These are phyloP conservation scores for Psilocybe sp. DNA, from an alignment of 768 basidiomycete genomes.

Conservation along the genomic window DNA sequence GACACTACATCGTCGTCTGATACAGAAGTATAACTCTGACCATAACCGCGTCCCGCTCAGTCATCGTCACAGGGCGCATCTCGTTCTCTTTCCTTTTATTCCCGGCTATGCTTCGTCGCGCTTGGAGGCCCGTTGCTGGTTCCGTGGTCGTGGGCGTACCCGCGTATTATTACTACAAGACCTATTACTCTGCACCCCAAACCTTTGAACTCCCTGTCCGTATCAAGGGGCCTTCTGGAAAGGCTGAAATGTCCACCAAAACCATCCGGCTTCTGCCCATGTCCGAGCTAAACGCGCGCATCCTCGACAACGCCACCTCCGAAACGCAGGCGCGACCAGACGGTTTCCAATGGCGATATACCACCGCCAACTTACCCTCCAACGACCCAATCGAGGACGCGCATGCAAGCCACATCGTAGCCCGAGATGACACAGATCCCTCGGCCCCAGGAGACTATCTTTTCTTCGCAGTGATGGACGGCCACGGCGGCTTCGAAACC, in stretches of 20 bases:
- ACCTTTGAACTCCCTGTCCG: constrained; percentile 62
- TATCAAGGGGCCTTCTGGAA: constrained; percentile 57
- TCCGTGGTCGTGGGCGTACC: constrained; percentile 55
- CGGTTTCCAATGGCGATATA: constrained; percentile 68
- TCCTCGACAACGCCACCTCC: constrained; percentile 50
- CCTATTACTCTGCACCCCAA: constrained; percentile 36
- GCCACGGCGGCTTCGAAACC: constrained; percentile 83
- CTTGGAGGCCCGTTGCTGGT: constrained; percentile 67
- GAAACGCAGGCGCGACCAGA: constrained; percentile 46
- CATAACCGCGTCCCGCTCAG: no score
- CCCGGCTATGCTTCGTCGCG: constrained; percentile 54
- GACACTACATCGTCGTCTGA: no score
- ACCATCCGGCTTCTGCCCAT: constrained; percentile 56
- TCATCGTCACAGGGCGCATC: no score
- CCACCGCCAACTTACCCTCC: constrained; percentile 76
- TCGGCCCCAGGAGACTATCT: constrained; percentile 67
- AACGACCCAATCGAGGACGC: constrained; percentile 95
- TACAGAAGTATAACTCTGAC: no score
- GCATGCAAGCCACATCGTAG: constrained; percentile 64
- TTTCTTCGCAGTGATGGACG: constrained; percentile 90
- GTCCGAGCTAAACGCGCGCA: constrained; percentile 51
- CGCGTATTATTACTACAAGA: constrained; percentile 55
- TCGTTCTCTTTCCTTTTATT: background rate
- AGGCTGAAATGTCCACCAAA: constrained; percentile 48
- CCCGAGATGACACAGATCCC: constrained; percentile 58